Evolutionary conservation across 768 basidiomycete genomes (phyloP).

Genomic region (Trametes cinnabarina): DNA sequence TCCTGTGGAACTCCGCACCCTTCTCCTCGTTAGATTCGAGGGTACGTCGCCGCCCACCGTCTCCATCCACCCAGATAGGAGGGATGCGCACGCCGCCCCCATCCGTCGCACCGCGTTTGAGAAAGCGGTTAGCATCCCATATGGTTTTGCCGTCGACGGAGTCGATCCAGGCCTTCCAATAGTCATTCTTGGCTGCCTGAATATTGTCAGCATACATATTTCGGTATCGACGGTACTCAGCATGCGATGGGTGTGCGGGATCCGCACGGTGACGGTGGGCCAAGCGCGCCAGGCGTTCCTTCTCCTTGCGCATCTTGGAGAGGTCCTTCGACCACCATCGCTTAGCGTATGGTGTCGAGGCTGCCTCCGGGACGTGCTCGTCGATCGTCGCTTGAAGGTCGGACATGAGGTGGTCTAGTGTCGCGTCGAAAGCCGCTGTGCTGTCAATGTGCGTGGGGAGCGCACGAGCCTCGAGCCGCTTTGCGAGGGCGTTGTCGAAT

Average conservation of each 20-base stretch:
- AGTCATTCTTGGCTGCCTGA: constrained; percentile 18
- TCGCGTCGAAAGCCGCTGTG: constrained; percentile 4
- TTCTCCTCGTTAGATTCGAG: constrained; percentile 14
- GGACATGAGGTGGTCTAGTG: constrained; percentile 2
- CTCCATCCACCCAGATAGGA: background rate
- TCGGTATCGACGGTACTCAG: constrained; percentile 11
- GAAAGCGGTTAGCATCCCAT: constrained; percentile 23
- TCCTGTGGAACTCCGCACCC: constrained; percentile 17
- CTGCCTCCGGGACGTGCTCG: constrained; percentile 18
- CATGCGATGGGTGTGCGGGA: constrained; percentile 15
- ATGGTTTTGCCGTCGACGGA: constrained; percentile 8
- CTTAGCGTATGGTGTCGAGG: constrained; percentile 27
- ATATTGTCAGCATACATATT: constrained; percentile 21
- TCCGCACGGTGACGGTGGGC: constrained; percentile 6
- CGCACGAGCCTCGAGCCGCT: background rate
- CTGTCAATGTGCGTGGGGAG: background rate
- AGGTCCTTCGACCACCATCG: constrained; percentile 37
- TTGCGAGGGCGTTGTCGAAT: constrained; percentile 26
- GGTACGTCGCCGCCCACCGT: background rate
- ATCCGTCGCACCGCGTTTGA: constrained; percentile 7
- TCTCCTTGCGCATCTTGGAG: constrained; percentile 10
- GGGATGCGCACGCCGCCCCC: constrained; percentile 22
- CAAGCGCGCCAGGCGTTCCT: constrained; percentile 16
- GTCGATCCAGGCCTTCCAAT: constrained; percentile 29
- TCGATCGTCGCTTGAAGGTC: constrained; percentile 23